These are phyloP conservation scores for Suhomyces kilbournensis DNA, from an alignment of 805 yeast genomes.

Conservation along the genomic window DNA sequence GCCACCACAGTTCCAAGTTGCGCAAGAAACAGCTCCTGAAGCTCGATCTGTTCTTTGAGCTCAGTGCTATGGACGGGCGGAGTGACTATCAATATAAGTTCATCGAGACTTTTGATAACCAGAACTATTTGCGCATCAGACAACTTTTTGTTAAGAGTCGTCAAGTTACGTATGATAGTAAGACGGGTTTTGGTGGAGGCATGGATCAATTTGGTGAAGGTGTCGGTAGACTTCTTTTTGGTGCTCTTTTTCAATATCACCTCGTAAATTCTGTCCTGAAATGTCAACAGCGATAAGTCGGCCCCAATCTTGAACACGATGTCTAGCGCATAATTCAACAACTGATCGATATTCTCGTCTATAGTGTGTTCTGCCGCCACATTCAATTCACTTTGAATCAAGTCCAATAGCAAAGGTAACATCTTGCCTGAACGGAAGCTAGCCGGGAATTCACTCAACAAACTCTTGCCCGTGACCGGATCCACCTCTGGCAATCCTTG, in stretches of 20 bases:
- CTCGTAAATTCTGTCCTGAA: conserved; percentile 66
- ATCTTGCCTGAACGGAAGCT: conserved; percentile 63
- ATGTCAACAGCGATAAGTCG: conserved; percentile 70
- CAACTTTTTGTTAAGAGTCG: conserved; percentile 46
- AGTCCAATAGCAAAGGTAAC: conserved; percentile 61
- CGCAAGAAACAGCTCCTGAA: conserved; percentile 54
- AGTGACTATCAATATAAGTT: conserved; percentile 26
- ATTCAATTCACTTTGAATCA: conserved; percentile 41
- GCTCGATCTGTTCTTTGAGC: conserved; percentile 27
- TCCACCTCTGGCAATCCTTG: conserved; percentile 51
- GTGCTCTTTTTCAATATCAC: conserved; percentile 27
- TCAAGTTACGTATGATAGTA: conserved; percentile 43
- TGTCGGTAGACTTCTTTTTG: conserved; percentile 18
- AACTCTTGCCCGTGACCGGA: conserved; percentile 11
- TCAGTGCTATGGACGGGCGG: conserved; percentile 27
- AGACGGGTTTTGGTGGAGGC: conserved; percentile 33
- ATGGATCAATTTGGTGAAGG: conserved; percentile 25
- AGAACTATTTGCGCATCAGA: conserved; percentile 51
- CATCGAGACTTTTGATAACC: conserved; percentile 43
- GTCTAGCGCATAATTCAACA: conserved; percentile 47
- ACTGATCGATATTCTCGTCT: conserved; percentile 30
- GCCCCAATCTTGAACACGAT: conserved; percentile 63
- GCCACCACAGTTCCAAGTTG: conserved; percentile 41
- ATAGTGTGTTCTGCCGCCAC: conserved; percentile 17
- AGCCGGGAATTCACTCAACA: conserved; percentile 36